phyloP scores from a whole-genome alignment of 805 yeast genomes.

The Nakazawaea siamensis region DNA sequence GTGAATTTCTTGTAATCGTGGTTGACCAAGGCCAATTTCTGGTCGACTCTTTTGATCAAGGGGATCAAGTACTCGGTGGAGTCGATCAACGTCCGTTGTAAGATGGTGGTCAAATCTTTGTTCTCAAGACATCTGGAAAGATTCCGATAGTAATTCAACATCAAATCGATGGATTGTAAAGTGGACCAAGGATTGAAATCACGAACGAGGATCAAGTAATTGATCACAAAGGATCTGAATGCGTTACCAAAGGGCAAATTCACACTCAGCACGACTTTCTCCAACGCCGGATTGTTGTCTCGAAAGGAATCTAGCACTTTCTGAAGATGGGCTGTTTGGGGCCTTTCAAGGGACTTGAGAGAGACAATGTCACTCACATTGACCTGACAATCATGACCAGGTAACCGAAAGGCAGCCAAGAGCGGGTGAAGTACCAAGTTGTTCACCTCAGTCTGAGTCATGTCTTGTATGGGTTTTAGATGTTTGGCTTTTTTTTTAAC shows the following conservation, averaged over 20 bases:
- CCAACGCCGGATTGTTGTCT: slow-evolving; percentile 14
- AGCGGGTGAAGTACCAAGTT: slow-evolving; percentile 1
- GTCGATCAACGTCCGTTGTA: slow-evolving; percentile 27
- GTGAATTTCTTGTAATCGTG: slow-evolving; percentile 27
- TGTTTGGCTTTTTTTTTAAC: too few relatives aligned
- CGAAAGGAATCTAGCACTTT: slow-evolving; percentile 13
- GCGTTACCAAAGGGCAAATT: slow-evolving; percentile 17
- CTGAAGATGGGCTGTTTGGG: slow-evolving; percentile 21
- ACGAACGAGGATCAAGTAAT: slow-evolving; percentile 35
- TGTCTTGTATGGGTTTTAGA: too few relatives aligned
- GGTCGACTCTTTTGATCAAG: slow-evolving; percentile 33
- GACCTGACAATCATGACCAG: slow-evolving; percentile 16
- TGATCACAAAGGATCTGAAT: slow-evolving; percentile 32
- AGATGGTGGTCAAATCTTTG: slow-evolving; percentile 10
- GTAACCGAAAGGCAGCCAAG: slow-evolving; percentile 13
- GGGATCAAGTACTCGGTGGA: slow-evolving; percentile 36
- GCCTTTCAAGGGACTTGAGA: slow-evolving; percentile 21
- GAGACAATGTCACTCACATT: slow-evolving; percentile 18
- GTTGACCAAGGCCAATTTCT: slow-evolving; percentile 27
- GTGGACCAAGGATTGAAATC: slow-evolving; percentile 51
- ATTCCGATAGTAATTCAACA: slow-evolving; percentile 37
- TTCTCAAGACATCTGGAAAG: slow-evolving; percentile 37
- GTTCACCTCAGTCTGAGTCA: slow-evolving; percentile 7
- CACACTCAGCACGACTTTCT: slow-evolving; percentile 15
- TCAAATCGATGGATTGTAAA: slow-evolving; percentile 45